Evolutionary conservation across 495 filamentous ascomycete species (phyloP), one percentile per base, ranked within the genome.

Genomic region (Neurospora intermedia): DNA sequence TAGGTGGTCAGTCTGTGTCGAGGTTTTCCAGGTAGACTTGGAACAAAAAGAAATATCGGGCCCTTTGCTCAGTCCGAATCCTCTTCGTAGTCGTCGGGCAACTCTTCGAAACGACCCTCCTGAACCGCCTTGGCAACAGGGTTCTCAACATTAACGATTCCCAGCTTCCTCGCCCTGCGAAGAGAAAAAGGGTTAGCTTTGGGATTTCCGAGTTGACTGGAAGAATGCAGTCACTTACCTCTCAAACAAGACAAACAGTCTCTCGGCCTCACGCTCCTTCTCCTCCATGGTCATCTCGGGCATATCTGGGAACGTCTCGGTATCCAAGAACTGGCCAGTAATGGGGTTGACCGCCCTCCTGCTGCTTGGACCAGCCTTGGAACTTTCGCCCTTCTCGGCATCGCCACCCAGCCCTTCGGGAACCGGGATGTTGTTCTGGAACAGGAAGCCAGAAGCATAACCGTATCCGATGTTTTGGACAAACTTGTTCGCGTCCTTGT

Each of bases 231-330:
- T 13, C 35, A 43, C 82, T 75, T 83, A 93, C 93, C 94, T 89
- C 82, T 99, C 94, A 82, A 99, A 99, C 18, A 99, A 84, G 16
- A 98, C 93, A 83, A 98, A 97, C 0, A 99, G 83, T 76, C 88
- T 90, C 80, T 99, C 96, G 0, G 96, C 96, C 80, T 99, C 96
- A 62, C 93, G 85, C 78, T 97, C 93, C 81, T 92, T 97, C 85
- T 99, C 94, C 73, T 92, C 96, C 42, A 90, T 84, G 7, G 91
- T 95, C 96, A 99, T 98, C 23, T 90, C 87, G 2, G 87, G 88
- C 10, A 83, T 82, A 5, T 87, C 81, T 11, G 84, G 73, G 10
- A 85, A 82, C 16, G 84, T 85, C 80, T 96, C 95, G 35, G 85
- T 86, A 72, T 93, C 90, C 76, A 92, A 80, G 70, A 90, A 87